These are phyloP conservation scores for Pistacia integerrima DNA, from an alignment of 345 rosid species.

Conservation along the genomic window DNA sequence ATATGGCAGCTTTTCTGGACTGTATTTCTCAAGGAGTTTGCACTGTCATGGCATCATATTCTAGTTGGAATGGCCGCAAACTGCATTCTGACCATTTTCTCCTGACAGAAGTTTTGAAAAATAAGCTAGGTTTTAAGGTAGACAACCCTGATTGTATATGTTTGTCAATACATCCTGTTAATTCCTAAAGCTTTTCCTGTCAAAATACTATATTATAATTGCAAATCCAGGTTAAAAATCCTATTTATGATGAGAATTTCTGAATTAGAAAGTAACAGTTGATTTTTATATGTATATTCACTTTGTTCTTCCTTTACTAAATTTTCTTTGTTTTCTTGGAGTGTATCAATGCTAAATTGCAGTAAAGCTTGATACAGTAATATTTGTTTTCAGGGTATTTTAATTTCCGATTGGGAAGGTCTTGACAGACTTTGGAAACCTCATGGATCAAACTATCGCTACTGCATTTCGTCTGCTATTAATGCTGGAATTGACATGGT, in stretches of 20 bases:
- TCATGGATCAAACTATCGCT: conserved; percentile 66
- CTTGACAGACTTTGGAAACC: conserved; percentile 67
- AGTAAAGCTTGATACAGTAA: background rate
- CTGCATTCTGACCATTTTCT: conserved; percentile 72
- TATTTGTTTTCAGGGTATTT: conserved; percentile 61
- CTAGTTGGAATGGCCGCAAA: conserved; percentile 80
- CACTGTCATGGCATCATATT: conserved; percentile 86
- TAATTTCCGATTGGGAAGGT: conserved; percentile 89
- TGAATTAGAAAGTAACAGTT: background rate
- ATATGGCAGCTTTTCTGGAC: conserved; percentile 75
- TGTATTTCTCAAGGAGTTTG: conserved; percentile 74
- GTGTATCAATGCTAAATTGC: background rate
- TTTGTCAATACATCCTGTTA: conserved; percentile 1
- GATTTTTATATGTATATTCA: background rate
- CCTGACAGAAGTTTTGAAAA: conserved; percentile 72
- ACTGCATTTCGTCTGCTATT: conserved; percentile 55
- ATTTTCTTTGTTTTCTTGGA: background rate
- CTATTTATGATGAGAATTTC: background rate
- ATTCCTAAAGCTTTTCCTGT: background rate
- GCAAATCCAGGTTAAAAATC: background rate
- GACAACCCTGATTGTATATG: background rate
- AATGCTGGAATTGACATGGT: conserved; percentile 98
- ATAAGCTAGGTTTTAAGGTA: conserved; percentile 82
- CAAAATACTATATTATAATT: background rate
- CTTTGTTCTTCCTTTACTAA: background rate